Conservation (phyloP, 2,329 filamentous ascomycete species). For the Stachybotrys elegans region DNA sequence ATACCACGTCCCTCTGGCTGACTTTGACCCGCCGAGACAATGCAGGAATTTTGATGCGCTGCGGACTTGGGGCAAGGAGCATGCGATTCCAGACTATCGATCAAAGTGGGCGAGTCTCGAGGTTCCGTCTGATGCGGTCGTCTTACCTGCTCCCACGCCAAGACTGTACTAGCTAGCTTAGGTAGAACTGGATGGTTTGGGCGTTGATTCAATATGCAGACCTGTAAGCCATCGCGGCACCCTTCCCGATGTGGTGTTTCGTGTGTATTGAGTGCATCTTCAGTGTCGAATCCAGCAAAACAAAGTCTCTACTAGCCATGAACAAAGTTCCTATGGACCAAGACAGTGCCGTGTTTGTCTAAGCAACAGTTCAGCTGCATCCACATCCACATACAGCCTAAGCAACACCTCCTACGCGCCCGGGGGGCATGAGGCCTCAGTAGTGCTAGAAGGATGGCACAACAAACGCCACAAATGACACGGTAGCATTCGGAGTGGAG, state of each 20-base stretch:
- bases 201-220: neutral
- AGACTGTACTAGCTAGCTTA: slow-evolving; percentile 4
- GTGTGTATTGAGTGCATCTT: too few relatives aligned
- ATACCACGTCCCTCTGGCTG: neutral
- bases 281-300: neutral
- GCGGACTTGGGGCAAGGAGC: neutral
- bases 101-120: neutral
- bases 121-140: neutral
- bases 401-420: too few relatives aligned
- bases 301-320: neutral
- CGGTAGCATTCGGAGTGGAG: neutral
- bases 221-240: neutral
- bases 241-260: neutral
- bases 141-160: slow-evolving; percentile 6
- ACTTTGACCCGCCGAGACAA: neutral
- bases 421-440: neutral
- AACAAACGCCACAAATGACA: neutral
- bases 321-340: neutral
- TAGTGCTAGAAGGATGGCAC: neutral
- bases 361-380: neutral
- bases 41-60: neutral
- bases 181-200: neutral
- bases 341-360: neutral
- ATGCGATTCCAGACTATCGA: neutral
- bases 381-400: neutral